Percentiles rank a stretch among this genome's conserved stretches.
Evolutionary conservation across 768 basidiomycete genomes (phyloP).

Genomic region (Serendipita vermifera): DNA sequence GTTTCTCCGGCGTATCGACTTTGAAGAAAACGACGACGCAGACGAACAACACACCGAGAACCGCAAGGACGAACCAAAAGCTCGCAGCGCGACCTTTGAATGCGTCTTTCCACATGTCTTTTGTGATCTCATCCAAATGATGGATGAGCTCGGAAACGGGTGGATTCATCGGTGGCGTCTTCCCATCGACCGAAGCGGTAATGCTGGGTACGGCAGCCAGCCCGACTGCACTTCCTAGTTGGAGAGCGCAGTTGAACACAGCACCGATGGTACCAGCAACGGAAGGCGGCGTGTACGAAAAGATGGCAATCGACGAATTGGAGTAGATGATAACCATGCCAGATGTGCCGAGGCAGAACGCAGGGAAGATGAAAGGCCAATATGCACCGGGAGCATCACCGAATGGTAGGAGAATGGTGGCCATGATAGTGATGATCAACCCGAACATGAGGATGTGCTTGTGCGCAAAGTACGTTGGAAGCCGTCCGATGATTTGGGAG

Average conservation of each 20-base stretch:
- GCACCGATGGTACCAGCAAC: slow-evolving; percentile 43
- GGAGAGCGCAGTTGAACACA: slow-evolving; percentile 40
- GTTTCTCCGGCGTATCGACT: too few relatives aligned
- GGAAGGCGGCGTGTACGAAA: slow-evolving; percentile 33
- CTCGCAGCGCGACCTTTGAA: too few relatives aligned
- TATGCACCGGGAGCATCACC: slow-evolving; percentile 27
- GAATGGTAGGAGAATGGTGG: slow-evolving; percentile 31
- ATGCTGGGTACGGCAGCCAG: slow-evolving; percentile 38
- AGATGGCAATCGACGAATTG: slow-evolving; percentile 39
- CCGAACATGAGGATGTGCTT: slow-evolving; percentile 38
- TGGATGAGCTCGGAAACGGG: too few relatives aligned
- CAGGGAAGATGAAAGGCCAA: slow-evolving; percentile 38
- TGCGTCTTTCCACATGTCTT: too few relatives aligned
- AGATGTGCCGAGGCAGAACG: slow-evolving; percentile 33
- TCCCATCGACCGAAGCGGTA: slow-evolving; percentile 28
- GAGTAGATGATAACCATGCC: slow-evolving; percentile 35
- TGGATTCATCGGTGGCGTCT: too few relatives aligned
- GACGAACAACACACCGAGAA: too few relatives aligned
- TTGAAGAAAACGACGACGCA: too few relatives aligned
- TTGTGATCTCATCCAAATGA: too few relatives aligned
- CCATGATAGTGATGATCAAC: slow-evolving; percentile 26
- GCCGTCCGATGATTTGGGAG: slow-evolving; percentile 24
- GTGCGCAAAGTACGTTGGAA: background rate
- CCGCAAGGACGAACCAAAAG: too few relatives aligned
- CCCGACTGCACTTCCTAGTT: slow-evolving; percentile 40